Evolutionary conservation across 345 rosid genomes (phyloP), one percentile per base, ranked within the genome.

Genomic region (Odontarrhena argentea): DNA sequence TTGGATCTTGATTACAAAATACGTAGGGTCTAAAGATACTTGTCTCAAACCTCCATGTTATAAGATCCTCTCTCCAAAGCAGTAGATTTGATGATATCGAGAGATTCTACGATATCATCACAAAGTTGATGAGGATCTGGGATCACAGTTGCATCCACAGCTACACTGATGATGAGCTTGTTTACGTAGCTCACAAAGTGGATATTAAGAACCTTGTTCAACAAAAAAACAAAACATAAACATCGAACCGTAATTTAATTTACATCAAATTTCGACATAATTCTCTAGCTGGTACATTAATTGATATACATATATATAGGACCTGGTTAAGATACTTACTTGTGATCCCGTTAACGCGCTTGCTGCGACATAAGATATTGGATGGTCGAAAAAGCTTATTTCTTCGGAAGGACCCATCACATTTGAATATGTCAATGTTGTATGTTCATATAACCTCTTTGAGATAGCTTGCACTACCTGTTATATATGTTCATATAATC

Each of bases 181-280:
- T 83, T 65, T 11, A 55, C 68, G 59, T 88, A 84, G 62, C 92
- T 88, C 41, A 81, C 87, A 57, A 65, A 83, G 66, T 88, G 91
- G 4, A 83, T 34, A 7, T 84, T 84, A 68, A 86, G 15, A 13
- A 86, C 92, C 96, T 86, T 75, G 85, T 83, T 72, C 82, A 30
- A 12, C 87, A 48, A 22, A 9, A 1, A 42, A 45, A 86, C 91
- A 84, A 76, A 38, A 42, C 42, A 52, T n/a, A 52, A 52, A 28
- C 10, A 7, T 18, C 22, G 22, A 18, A 0, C 22, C 22, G 1
- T 18, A 1, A 18, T 18, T 18, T 18, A 18, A 18, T 18, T 18
- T 18, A 0, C 22, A 18, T 18, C 22, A 18, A 18, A 18, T 18
- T 18, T 18, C 1, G 22, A 18, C 22, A 18, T 18, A 18, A 1